Evolutionary conservation across 1,284 basidiomycete species (phyloP), one percentile per base, ranked within the genome.

Genomic region (Ceratobasidium theobromae): DNA sequence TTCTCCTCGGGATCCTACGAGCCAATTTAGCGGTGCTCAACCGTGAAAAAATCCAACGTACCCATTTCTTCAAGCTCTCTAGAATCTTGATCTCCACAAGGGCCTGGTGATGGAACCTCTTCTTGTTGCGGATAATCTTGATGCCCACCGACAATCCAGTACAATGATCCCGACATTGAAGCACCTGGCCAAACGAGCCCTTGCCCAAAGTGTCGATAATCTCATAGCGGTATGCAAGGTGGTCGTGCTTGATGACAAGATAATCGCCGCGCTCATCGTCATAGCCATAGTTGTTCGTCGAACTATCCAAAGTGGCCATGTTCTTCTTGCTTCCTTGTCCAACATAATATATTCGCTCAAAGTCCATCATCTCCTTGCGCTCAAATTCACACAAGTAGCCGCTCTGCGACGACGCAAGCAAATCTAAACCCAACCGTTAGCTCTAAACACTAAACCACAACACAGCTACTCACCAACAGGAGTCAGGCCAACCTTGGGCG

Each of bases 61-160:
- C 93, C 95, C 96, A 98, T 88, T 96, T 94, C 52, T 91, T 86
- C 72, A 99, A 81, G 75, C 93, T 98, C 74, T 98, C 93, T 68
- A 99, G 80, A 69, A 99, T 98, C 79, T 98, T 98, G 77, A 99
- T 97, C 79, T 99, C 97, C 21, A 99, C 96, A 35, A 99, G 78
- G 3, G 97, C 97, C 77, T 99, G 97, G 73, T 98, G 93, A 76
- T 99, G 96, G 82, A 99, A 99, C 48, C 97, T 84, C 78, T 98
- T 98, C 84, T 98, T 99, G 81, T 99, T 99, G 40, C 97, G 87
- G 72, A 99, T 99, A 72, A 99, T 97, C 82, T 99, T 99, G 81
- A 99, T 89, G 4, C 97, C 97, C 16, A 98, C 93, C 32, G 93
- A 95, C 72, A 93, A 85, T 12, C 97, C 97, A n/a, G 95, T 95